These are phyloP conservation scores for Wickerhamomyces kurtzmanii DNA, from an alignment of 805 yeast species.

Conservation along the genomic window DNA sequence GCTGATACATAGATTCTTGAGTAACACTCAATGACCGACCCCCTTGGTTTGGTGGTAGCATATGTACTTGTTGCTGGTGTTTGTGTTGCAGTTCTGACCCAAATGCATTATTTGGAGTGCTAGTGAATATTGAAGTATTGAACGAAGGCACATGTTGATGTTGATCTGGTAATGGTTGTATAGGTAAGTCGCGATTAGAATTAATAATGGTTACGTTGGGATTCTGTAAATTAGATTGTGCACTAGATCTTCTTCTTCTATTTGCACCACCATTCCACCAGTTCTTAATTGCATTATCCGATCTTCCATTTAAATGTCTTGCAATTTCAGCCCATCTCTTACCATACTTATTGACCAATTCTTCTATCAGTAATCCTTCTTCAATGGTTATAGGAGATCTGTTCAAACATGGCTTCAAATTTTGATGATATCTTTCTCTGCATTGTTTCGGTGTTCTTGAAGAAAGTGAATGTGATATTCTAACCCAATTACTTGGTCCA, in stretches of 20 bases:
- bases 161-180: slow-evolving; percentile 6
- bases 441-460: slow-evolving; percentile 88
- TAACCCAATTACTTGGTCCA: slow-evolving; percentile 87
- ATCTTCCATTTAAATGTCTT: slow-evolving; percentile 74
- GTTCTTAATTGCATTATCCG: slow-evolving; percentile 87
- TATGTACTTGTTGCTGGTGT: slow-evolving; percentile 8
- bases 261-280: slow-evolving; percentile 98
- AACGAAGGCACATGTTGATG: slow-evolving; percentile 1
- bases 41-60: slow-evolving; percentile 7
- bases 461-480: slow-evolving; percentile 62
- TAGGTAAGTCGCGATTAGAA: slow-evolving; percentile 1
- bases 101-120: background rate
- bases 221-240: slow-evolving; percentile 12
- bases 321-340: slow-evolving; percentile 94
- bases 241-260: slow-evolving; percentile 52
- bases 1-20: slow-evolving; percentile 14
- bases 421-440: slow-evolving; percentile 86
- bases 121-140: too few species aligned
- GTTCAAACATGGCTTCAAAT: slow-evolving; percentile 76
- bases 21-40: slow-evolving; percentile 14
- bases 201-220: background rate
- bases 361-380: slow-evolving; percentile 76
- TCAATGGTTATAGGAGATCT: slow-evolving; percentile 76
- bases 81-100: slow-evolving; percentile 4
- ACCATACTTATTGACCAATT: slow-evolving; percentile 69